phyloP scores from a whole-genome alignment of 495 filamentous ascomycete genomes.

The Aspergillus bridgeri region DNA sequence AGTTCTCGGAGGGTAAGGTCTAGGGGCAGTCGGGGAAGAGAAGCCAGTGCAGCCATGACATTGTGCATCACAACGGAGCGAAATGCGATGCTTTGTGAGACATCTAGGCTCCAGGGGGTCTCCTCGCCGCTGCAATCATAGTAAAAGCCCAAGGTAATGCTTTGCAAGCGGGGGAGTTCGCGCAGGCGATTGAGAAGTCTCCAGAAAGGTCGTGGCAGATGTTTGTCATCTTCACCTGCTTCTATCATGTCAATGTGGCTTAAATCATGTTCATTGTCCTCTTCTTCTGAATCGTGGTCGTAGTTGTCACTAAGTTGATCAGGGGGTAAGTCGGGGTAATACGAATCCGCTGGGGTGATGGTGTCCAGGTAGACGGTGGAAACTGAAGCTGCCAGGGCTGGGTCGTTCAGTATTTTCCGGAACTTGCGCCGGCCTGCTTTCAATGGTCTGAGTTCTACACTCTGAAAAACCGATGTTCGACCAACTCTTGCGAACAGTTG shows the following conservation, averaged over 20 bases:
- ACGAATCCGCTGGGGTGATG: too few species aligned
- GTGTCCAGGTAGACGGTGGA: background rate
- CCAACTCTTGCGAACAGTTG: slow-evolving; percentile 1
- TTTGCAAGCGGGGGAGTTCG: slow-evolving; percentile 16
- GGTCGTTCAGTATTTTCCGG: background rate
- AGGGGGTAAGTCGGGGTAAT: too few species aligned
- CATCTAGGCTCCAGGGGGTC: background rate
- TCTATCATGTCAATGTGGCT: too few species aligned
- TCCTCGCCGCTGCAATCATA: slow-evolving; percentile 7
- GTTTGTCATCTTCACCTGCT: too few species aligned
- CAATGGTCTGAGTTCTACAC: background rate
- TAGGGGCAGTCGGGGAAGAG: slow-evolving; percentile 7
- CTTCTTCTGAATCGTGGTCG: too few species aligned
- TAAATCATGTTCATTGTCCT: too few species aligned
- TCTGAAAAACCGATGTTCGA: slow-evolving; percentile 3
- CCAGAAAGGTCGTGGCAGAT: background rate
- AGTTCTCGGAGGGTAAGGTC: slow-evolving; percentile 22
- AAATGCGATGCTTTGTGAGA: slow-evolving; percentile 7
- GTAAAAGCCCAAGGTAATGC: slow-evolving; percentile 20
- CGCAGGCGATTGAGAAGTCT: slow-evolving; percentile 4
- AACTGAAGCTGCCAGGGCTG: slow-evolving; percentile 3
- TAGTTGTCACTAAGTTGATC: too few species aligned
- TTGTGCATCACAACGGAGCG: slow-evolving; percentile 14
- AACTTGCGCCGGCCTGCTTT: background rate
- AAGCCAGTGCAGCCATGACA: slow-evolving; percentile 7